Conservation (phyloP, 2,329 filamentous ascomycete species). For the Acephala macrosclerotiorum region DNA sequence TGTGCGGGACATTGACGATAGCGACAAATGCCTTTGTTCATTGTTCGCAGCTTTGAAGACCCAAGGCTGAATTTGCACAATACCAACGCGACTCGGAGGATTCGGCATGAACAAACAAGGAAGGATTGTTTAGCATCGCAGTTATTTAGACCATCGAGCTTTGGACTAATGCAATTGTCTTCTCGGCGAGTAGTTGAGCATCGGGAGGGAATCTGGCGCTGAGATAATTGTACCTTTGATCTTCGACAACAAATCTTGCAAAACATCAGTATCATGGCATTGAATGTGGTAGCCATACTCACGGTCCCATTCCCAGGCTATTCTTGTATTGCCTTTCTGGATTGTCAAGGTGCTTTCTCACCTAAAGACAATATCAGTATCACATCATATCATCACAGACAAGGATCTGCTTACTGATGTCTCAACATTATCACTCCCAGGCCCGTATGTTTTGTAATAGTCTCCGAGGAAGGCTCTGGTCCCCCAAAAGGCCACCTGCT, state of each 20-base stretch:
- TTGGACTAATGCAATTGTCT: constrained; percentile 50
- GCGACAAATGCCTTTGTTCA: not conserved
- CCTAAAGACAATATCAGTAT: constrained; percentile 39
- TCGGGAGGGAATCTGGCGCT: constrained; percentile 56
- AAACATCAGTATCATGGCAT: not conserved
- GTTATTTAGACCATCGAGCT: constrained; percentile 24
- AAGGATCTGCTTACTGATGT: constrained; percentile 48
- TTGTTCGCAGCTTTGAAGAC: not conserved
- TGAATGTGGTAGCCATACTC: constrained; percentile 35
- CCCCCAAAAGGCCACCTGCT: constrained; percentile 56
- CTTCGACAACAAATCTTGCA: constrained; percentile 56
- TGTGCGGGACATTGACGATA: not conserved
- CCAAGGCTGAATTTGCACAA: not conserved
- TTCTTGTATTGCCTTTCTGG: constrained; percentile 53
- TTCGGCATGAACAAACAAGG: not conserved
- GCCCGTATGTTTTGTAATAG: constrained; percentile 64
- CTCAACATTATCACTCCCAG: constrained; percentile 57
- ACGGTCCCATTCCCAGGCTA: constrained; percentile 52
- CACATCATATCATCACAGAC: not conserved
- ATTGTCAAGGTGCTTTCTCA: constrained; percentile 52
- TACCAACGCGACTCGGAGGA: not conserved
- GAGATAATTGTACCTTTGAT: constrained; percentile 57
- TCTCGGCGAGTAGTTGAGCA: constrained; percentile 51
- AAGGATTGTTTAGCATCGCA: not conserved
- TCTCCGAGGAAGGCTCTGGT: constrained; percentile 58